A percentile compares a stretch with the other conserved stretches of the same genome.
Conservation (phyloP, 2,329 filamentous ascomycete genomes). For the Fusarium floridanum region DNA sequence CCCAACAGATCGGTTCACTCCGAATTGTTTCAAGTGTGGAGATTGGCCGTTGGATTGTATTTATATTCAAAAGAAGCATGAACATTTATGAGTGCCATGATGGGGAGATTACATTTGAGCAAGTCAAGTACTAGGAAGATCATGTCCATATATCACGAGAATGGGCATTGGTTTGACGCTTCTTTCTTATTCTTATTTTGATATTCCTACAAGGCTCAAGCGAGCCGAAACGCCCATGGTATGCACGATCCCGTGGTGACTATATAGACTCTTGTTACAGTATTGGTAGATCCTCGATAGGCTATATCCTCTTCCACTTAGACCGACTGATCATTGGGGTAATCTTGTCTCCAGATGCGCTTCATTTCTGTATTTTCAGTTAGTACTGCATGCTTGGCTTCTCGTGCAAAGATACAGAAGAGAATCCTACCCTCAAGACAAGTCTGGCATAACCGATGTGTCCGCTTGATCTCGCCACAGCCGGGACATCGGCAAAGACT, state of each 20-base stretch:
- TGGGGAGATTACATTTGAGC: neutral
- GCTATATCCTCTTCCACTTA: constrained; percentile 36
- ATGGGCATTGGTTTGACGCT: neutral
- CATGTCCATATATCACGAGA: neutral
- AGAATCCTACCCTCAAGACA: constrained; percentile 79
- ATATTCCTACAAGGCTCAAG: constrained; percentile 49
- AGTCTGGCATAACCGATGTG: constrained; percentile 88
- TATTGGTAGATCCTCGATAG: constrained; percentile 40
- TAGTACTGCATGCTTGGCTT: neutral
- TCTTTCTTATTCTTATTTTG: constrained; percentile 27
- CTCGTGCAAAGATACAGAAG: neutral
- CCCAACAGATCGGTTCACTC: neutral
- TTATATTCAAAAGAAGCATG: neutral
- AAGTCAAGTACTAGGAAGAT: neutral
- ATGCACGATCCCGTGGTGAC: constrained; percentile 50
- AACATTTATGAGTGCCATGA: neutral
- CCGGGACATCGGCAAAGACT: constrained; percentile 88
- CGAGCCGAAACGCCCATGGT: constrained; percentile 51
- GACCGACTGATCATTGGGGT: constrained; percentile 51
- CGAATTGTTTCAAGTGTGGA: neutral
- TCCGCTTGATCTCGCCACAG: constrained; percentile 88
- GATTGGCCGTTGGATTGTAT: neutral
- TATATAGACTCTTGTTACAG: constrained; percentile 50
- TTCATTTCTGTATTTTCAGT: constrained; percentile 57
- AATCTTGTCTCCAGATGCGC: constrained; percentile 58